These are phyloP conservation scores for Acarospora socialis DNA, from an alignment of 2,329 filamentous ascomycete genomes.

Conservation along the genomic window DNA sequence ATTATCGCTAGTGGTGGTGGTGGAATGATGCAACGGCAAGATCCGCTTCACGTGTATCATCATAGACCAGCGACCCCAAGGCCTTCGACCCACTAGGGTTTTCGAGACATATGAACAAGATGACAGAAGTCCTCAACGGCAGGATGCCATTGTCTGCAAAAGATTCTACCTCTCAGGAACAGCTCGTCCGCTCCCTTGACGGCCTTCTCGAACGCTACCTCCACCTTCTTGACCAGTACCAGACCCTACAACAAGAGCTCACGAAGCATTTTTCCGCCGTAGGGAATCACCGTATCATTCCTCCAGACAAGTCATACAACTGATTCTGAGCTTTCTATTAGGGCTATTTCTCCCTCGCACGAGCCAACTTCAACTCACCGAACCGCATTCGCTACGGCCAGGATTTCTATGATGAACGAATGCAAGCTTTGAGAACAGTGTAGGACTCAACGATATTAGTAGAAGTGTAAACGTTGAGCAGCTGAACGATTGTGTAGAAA, in stretches of 20 bases:
- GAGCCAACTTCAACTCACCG: constrained; percentile 33
- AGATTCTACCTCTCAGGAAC: constrained; percentile 2
- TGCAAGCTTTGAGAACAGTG: constrained; percentile 33
- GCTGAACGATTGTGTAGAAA: no score
- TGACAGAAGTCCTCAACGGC: constrained; percentile 2
- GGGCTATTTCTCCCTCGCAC: constrained; percentile 34
- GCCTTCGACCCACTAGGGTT: no score
- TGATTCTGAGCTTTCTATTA: constrained; percentile 17
- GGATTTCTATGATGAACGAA: constrained; percentile 36
- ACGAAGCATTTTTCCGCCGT: constrained; percentile 27
- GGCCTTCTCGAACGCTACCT: constrained; percentile 29
- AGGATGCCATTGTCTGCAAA: no score
- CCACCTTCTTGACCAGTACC: constrained; percentile 28
- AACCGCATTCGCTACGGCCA: constrained; percentile 25
- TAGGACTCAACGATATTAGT: no score
- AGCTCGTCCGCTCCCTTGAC: constrained; percentile 24
- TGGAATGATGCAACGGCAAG: no score
- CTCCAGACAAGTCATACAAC: no score
- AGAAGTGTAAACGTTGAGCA: no score
- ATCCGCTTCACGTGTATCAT: no score
- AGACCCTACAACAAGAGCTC: constrained; percentile 25
- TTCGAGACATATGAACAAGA: no score
- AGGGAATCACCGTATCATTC: constrained; percentile 11
- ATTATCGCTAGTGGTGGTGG: no score
- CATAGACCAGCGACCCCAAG: no score